Conservation (phyloP, 208 protist genomes). For the Trypanosoma vivax region DNA sequence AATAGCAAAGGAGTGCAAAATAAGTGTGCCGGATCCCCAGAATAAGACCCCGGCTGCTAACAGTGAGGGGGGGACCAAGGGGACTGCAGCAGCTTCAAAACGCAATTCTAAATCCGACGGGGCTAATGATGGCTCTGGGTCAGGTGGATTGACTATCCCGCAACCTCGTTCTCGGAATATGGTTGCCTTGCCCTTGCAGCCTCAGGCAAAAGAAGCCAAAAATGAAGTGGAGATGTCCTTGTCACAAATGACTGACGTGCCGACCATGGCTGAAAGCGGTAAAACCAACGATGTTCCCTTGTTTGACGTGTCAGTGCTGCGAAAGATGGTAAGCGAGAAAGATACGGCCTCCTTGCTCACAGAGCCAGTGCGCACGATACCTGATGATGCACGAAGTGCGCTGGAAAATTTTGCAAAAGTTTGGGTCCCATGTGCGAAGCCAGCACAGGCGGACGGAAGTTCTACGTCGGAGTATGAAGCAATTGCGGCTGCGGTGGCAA, state of each 20-base stretch:
- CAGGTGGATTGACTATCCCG: conserved; percentile 3
- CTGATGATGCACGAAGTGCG: conserved; percentile 2
- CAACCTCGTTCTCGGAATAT: conserved; percentile 10
- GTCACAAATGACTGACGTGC: too few species aligned
- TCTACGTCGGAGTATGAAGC: background rate
- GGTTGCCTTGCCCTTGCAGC: too few species aligned
- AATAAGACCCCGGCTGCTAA: background rate
- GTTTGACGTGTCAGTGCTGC: too few species aligned
- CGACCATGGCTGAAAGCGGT: too few species aligned
- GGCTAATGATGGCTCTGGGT: background rate
- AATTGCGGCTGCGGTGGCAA: too few species aligned
- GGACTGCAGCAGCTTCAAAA: background rate
- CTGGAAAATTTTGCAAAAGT: conserved; percentile 19
- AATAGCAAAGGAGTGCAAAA: too few species aligned
- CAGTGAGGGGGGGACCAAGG: background rate
- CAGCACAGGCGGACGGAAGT: background rate
- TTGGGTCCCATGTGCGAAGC: background rate
- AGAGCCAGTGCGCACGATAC: conserved; percentile 4
- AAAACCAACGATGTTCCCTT: too few species aligned
- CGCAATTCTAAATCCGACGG: background rate
- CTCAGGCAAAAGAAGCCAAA: too few species aligned
- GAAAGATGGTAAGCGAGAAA: too few species aligned
- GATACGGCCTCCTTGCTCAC: too few species aligned
- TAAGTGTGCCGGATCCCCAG: too few species aligned
- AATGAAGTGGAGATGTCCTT: too few species aligned